phyloP scores from a whole-genome alignment of 2,329 filamentous ascomycete species.

The Aureobasidium sp. region DNA sequence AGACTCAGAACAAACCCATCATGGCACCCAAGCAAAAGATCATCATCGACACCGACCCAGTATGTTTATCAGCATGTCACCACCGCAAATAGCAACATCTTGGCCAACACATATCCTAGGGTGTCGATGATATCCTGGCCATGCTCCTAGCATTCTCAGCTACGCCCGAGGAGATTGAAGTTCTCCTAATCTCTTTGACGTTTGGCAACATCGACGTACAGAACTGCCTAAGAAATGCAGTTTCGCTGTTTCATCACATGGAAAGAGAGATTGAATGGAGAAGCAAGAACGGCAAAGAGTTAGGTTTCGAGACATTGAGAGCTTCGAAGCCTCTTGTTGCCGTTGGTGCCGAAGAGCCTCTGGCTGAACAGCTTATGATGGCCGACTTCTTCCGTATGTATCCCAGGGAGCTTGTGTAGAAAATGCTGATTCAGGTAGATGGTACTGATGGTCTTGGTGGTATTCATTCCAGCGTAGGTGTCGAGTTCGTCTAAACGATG shows the following conservation, averaged over 20 bases:
- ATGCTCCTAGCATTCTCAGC: conserved; percentile 79
- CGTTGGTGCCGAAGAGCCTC: conserved; percentile 74
- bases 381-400: conserved; percentile 68
- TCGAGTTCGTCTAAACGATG: not conserved
- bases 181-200: conserved; percentile 78
- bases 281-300: conserved; percentile 53
- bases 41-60: conserved; percentile 95
- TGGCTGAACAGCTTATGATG: conserved; percentile 70
- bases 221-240: conserved; percentile 78
- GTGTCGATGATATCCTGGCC: conserved; percentile 85
- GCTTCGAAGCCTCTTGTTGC: conserved; percentile 65
- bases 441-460: conserved; percentile 42
- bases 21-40: conserved; percentile 49
- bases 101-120: conserved; percentile 32
- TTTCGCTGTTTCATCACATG: conserved; percentile 84
- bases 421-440: conserved; percentile 27
- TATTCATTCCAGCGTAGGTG: conserved; percentile 37
- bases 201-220: conserved; percentile 89
- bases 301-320: conserved; percentile 66
- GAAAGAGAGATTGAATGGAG: conserved; percentile 86
- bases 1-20: not conserved
- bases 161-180: conserved; percentile 73
- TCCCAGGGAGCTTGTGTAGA: not conserved
- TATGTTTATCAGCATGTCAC: conserved; percentile 30
- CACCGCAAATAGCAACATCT: not conserved